phyloP scores from a whole-genome alignment of 306 rosid species.

The Vigna trinervia region DNA sequence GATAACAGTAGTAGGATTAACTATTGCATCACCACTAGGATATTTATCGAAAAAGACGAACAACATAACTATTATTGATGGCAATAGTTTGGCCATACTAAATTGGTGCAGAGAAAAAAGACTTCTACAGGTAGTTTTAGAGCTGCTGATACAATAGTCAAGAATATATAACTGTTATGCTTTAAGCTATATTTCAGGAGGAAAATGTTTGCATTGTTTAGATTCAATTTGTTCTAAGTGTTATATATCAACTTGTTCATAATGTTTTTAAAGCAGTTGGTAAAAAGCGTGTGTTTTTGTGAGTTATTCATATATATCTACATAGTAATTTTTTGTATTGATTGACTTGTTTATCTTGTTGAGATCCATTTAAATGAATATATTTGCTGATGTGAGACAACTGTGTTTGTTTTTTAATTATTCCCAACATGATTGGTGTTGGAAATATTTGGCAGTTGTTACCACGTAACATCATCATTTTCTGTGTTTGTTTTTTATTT shows the following conservation, averaged over 20 bases:
- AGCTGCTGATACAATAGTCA: neutral
- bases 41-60: slow-evolving; percentile 14
- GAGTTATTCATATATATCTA: neutral
- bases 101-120: neutral
- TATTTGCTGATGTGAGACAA: slow-evolving; percentile 9
- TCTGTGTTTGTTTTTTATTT: neutral
- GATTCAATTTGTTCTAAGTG: too few species aligned
- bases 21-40: slow-evolving; percentile 1
- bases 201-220: too few species aligned
- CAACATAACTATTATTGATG: neutral
- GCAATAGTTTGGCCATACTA: neutral
- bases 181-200: too few species aligned
- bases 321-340: neutral
- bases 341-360: slow-evolving; percentile 1
- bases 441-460: slow-evolving; percentile 27
- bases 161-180: neutral
- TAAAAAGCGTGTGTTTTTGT: neutral
- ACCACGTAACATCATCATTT: slow-evolving; percentile 19
- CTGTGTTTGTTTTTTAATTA: neutral
- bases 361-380: slow-evolving; percentile 1
- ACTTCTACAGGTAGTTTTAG: neutral
- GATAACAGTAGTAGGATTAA: slow-evolving; percentile 11
- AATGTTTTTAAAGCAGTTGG: too few species aligned
- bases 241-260: too few species aligned
- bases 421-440: slow-evolving; percentile 31